Conservation (phyloP, 495 filamentous ascomycete species). For the Cenococcum geophilum region DNA sequence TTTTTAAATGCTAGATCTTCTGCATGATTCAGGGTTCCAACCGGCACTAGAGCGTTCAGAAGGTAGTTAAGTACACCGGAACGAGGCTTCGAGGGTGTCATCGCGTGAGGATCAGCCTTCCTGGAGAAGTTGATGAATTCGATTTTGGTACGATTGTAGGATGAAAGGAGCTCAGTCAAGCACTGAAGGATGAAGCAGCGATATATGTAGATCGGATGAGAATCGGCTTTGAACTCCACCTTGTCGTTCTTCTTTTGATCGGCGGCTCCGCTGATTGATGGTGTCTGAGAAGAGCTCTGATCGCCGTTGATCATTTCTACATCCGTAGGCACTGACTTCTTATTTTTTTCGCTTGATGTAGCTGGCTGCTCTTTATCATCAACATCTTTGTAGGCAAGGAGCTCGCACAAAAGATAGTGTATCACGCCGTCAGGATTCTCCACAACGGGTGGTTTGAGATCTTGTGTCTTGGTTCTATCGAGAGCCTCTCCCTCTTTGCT, state of each 20-base stretch:
- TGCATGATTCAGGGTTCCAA: conserved; percentile 65
- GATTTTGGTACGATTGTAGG: conserved; percentile 88
- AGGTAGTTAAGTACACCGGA: conserved; percentile 92
- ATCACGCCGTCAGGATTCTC: conserved; percentile 95
- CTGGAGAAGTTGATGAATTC: conserved; percentile 99
- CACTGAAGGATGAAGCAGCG: conserved; percentile 93
- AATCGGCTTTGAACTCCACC: conserved; percentile 76
- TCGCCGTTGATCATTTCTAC: conserved; percentile 44
- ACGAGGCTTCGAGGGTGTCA: conserved; percentile 88
- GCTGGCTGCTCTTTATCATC: conserved; percentile 64
- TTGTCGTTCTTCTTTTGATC: conserved; percentile 64
- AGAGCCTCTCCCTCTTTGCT: conserved; percentile 48
- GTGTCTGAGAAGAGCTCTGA: conserved; percentile 8
- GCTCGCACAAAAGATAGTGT: conserved; percentile 89
- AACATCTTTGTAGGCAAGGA: conserved; percentile 86
- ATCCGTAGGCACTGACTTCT: conserved; percentile 42
- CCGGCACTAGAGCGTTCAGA: conserved; percentile 73
- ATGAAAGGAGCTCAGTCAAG: conserved; percentile 84
- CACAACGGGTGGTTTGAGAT: conserved; percentile 76
- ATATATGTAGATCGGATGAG: conserved; percentile 94
- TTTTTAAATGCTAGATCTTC: conserved; percentile 76
- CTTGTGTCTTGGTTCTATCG: conserved; percentile 57
- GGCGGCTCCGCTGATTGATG: conserved; percentile 5
- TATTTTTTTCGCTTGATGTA: conserved; percentile 47
- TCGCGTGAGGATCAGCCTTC: conserved; percentile 71